Base-by-base conservation (phyloP, 208 protist species). In the Leishmania amazonensis region DNA sequence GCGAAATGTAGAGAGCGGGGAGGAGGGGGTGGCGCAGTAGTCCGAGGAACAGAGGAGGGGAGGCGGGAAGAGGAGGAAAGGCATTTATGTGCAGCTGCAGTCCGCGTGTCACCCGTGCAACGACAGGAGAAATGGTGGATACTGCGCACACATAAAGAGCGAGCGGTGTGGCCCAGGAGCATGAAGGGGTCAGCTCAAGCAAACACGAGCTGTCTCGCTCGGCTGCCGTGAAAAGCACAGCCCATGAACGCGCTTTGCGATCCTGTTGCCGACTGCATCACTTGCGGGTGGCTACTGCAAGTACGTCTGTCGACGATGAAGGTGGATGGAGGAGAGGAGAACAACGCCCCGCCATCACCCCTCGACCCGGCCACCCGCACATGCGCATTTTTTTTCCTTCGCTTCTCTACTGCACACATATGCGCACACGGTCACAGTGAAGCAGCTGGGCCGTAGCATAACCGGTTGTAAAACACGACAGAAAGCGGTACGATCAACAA, bases 11-110 rank as follows among this genome's bases (percentile, higher is more conserved):
- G 65, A 81, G 42, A 51, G 51, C 21, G 47, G 47, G 45, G 0
- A 75, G 38, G 77, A 83, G 60, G 76, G 45, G 51, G 47, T 15
- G 71, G n/a, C 53, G 31, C 28, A 35, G 24, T 19, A 58, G 47
- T 6, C 42, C 68, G 42, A 38, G 53, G 17, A 85, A 62, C n/a
- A 58, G 83, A 53, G 19, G 31, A 24, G 6, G n/a, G 58, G 21
- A 11, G 80, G 28, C 42, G 65, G 67, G 70, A 70, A 64, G 24
- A 75, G 13, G 72, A 2, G n/a, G 21, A 21, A 54, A 38, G 57
- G 47, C 2, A 54, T 31, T 38, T 4, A 51, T 17, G 31, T 64
- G 70, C 70, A 21, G 31, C 47, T 3, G 45, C 2, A 74, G 45
- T n/a, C 15, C 35, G 15, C 15, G 8, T 49, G 67, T 17, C 38